Evolutionary conservation across 2,329 filamentous ascomycete genomes (phyloP).

Genomic region (Plectosphaerella sp.): DNA sequence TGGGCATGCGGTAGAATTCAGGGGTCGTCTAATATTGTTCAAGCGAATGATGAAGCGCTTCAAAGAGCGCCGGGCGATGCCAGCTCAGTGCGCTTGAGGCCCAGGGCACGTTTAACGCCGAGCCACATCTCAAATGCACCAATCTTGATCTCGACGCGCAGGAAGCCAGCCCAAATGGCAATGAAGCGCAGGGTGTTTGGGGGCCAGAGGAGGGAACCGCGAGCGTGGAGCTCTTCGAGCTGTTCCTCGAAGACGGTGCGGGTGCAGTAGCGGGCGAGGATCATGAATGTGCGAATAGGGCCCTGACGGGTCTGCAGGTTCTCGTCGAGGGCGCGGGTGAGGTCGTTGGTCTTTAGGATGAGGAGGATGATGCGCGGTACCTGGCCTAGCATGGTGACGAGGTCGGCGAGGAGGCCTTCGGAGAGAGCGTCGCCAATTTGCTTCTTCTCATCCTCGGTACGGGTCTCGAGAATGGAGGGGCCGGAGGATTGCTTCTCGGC

Average conservation of each 20-base stretch:
- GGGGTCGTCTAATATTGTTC: too few species aligned
- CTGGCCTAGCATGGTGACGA: constrained; percentile 82
- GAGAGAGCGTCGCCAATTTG: constrained; percentile 79
- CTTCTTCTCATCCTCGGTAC: constrained; percentile 75
- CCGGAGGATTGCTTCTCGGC: constrained; percentile 36
- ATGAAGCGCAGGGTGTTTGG: constrained; percentile 49
- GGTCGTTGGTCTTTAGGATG: constrained; percentile 96
- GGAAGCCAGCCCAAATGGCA: constrained; percentile 52
- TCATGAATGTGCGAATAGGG: constrained; percentile 61
- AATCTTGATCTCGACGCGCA: constrained; percentile 59
- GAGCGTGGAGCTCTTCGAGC: constrained; percentile 49
- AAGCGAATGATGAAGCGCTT: not conserved
- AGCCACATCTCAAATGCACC: constrained; percentile 61
- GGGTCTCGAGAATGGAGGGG: constrained; percentile 50
- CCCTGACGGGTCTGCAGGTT: constrained; percentile 72
- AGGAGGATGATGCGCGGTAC: constrained; percentile 90
- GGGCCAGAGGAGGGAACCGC: constrained; percentile 55
- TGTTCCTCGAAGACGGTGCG: constrained; percentile 62
- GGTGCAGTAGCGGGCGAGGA: constrained; percentile 64
- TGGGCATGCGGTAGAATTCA: not conserved
- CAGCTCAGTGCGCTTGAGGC: constrained; percentile 15
- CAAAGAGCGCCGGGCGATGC: constrained; percentile 1
- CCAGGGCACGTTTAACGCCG: constrained; percentile 43
- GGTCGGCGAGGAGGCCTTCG: constrained; percentile 81
- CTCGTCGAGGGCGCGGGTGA: constrained; percentile 91